These are phyloP conservation scores for Taiozyma sp. DNA, from an alignment of 1,139 yeast genomes.

Conservation along the genomic window DNA sequence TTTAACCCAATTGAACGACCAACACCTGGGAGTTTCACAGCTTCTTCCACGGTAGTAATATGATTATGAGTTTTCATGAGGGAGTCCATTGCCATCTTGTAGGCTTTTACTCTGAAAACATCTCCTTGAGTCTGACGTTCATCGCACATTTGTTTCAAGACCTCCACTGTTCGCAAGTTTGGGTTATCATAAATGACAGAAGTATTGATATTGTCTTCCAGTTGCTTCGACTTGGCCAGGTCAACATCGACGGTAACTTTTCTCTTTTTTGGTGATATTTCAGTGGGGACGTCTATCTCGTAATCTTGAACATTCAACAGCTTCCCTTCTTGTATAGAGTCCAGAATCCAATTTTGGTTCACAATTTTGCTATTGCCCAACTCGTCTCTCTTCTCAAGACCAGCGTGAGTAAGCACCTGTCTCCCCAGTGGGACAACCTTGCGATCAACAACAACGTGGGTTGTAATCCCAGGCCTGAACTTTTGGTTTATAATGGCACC, in stretches of 20 bases:
- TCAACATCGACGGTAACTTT: not conserved
- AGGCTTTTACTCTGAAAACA: slow-evolving; percentile 39
- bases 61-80: slow-evolving; percentile 26
- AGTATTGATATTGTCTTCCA: slow-evolving; percentile 7
- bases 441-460: slow-evolving; percentile 29
- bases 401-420: slow-evolving; percentile 7
- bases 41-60: slow-evolving; percentile 38
- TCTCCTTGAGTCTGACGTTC: slow-evolving; percentile 38
- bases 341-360: slow-evolving; percentile 33
- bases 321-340: slow-evolving; percentile 28
- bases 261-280: slow-evolving; percentile 5
- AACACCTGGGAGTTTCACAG: slow-evolving; percentile 37
- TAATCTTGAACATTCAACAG: slow-evolving; percentile 20
- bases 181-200: slow-evolving; percentile 21
- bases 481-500: slow-evolving; percentile 30
- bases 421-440: slow-evolving; percentile 8
- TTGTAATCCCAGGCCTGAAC: slow-evolving; percentile 15
- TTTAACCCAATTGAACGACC: slow-evolving; percentile 44
- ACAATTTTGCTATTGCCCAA: slow-evolving; percentile 16
- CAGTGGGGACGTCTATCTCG: slow-evolving; percentile 9
- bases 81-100: slow-evolving; percentile 41
- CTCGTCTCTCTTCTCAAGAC: slow-evolving; percentile 3
- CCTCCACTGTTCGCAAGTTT: slow-evolving; percentile 33
- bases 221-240: slow-evolving; percentile 4
- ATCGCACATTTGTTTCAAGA: slow-evolving; percentile 34